Percentiles rank a stretch among this genome's conserved stretches.
These are phyloP conservation scores for Pseudocercospora macadamiae DNA, from an alignment of 2,329 filamentous ascomycete species.

Conservation along the genomic window DNA sequence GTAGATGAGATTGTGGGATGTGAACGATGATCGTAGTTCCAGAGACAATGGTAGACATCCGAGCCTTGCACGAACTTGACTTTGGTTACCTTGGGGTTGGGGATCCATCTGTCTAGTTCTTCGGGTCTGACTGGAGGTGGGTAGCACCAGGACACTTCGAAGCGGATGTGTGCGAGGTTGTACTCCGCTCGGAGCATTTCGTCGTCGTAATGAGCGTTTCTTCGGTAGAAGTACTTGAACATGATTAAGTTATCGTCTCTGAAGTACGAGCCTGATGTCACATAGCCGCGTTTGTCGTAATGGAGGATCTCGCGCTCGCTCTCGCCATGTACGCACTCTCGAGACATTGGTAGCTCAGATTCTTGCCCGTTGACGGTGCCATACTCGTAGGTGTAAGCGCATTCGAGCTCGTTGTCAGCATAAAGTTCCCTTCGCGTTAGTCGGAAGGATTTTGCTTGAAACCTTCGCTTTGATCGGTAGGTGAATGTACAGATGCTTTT, in stretches of 20 bases:
- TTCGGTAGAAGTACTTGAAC: constrained; percentile 60
- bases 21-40: constrained; percentile 17
- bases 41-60: constrained; percentile 5
- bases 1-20: constrained; percentile 14
- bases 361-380: constrained; percentile 42
- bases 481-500: constrained; percentile 54
- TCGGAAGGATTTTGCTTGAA: constrained; percentile 44
- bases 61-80: constrained; percentile 8
- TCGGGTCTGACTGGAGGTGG: constrained; percentile 5
- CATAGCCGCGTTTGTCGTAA: constrained; percentile 57
- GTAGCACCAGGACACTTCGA: constrained; percentile 53
- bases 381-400: constrained; percentile 57
- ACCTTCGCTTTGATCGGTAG: not conserved
- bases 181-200: constrained; percentile 61
- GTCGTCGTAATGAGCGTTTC: constrained; percentile 57
- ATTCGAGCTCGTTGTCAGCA: constrained; percentile 46
- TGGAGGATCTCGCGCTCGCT: constrained; percentile 52
- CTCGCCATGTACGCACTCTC: constrained; percentile 52
- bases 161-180: constrained; percentile 56
- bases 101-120: constrained; percentile 9
- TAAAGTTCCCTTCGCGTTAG: constrained; percentile 52
- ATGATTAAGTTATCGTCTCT: constrained; percentile 56
- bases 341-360: constrained; percentile 39
- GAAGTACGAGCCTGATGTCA: constrained; percentile 58
- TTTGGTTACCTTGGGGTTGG: constrained; percentile 10